A percentile compares a stretch with the other conserved stretches of the same genome.
These are phyloP conservation scores for Triangularia setosa DNA, from an alignment of 2,329 filamentous ascomycete genomes.

Conservation along the genomic window DNA sequence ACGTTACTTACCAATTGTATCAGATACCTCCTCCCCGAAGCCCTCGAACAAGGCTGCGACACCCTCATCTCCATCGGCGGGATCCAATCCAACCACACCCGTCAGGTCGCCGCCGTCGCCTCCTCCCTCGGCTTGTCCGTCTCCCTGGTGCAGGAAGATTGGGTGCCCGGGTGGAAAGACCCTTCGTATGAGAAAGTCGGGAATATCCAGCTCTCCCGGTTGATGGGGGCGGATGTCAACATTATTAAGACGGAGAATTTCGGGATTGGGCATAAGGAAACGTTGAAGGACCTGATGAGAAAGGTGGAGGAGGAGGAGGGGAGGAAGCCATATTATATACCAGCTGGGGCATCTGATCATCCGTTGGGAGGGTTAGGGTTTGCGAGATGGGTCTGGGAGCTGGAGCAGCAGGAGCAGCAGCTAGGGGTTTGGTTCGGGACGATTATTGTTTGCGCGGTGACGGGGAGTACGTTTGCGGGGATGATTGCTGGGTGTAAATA, in stretches of 20 bases:
- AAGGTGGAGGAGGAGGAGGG: constrained; percentile 48
- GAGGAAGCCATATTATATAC: constrained; percentile 66
- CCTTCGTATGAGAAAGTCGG: constrained; percentile 60
- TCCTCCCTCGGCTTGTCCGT: constrained; percentile 53
- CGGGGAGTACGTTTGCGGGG: constrained; percentile 66
- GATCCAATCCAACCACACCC: constrained; percentile 67
- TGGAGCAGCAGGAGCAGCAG: constrained; percentile 58
- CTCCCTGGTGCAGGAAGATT: constrained; percentile 62
- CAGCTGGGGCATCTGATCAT: constrained; percentile 67
- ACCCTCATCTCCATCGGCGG: constrained; percentile 65
- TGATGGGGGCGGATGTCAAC: constrained; percentile 63
- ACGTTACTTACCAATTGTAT: too few relatives aligned
- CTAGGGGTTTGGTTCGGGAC: constrained; percentile 64
- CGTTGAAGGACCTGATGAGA: constrained; percentile 49
- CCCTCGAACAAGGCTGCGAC: constrained; percentile 51
- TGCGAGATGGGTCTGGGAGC: constrained; percentile 67
- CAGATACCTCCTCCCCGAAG: constrained; percentile 63
- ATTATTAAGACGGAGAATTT: constrained; percentile 56
- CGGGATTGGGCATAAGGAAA: constrained; percentile 65
- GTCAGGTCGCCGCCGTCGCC: constrained; percentile 61
- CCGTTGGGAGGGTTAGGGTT: constrained; percentile 67
- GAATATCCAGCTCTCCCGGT: constrained; percentile 65
- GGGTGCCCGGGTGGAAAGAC: constrained; percentile 58
- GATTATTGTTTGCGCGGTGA: constrained; percentile 66
- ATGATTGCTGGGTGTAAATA: constrained; percentile 72